Percentiles rank a stretch among this genome's conserved stretches.
Evolutionary conservation across 495 filamentous ascomycete genomes (phyloP).

Genomic region (Trichoderma erinaceum): DNA sequence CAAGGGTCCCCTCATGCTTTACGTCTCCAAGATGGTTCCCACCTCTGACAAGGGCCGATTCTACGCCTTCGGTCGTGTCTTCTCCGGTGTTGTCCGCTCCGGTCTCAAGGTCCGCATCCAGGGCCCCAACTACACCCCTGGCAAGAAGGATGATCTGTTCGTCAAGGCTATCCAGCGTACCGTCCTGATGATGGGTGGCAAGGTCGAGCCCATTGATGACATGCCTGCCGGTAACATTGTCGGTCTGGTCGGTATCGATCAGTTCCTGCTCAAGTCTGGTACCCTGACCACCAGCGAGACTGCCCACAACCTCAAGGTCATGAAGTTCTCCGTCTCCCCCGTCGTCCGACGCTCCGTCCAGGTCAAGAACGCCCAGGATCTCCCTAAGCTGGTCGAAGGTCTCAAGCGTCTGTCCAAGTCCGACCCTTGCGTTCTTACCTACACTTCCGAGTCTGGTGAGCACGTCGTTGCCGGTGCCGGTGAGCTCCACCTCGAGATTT

Average conservation of each 20-base stretch:
- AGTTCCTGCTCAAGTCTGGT: slow-evolving; percentile 99
- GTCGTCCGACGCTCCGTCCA: slow-evolving; percentile 98
- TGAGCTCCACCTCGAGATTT: slow-evolving; percentile 99
- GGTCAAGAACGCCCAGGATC: slow-evolving; percentile 99
- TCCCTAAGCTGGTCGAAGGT: slow-evolving; percentile 99
- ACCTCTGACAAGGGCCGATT: slow-evolving; percentile 99
- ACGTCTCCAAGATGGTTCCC: slow-evolving; percentile 99
- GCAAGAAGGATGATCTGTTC: slow-evolving; percentile 98
- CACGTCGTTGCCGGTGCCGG: slow-evolving; percentile 98
- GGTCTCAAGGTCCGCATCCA: slow-evolving; percentile 99
- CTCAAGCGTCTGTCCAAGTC: slow-evolving; percentile 99
- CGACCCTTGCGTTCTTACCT: slow-evolving; percentile 92
- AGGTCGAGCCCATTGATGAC: slow-evolving; percentile 98
- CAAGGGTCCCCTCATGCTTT: slow-evolving; percentile 98
- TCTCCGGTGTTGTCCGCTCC: slow-evolving; percentile 92
- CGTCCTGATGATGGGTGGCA: slow-evolving; percentile 99
- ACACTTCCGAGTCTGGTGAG: slow-evolving; percentile 86
- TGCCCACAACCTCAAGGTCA: slow-evolving; percentile 99
- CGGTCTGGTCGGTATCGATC: slow-evolving; percentile 97
- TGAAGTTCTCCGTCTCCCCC: slow-evolving; percentile 99
- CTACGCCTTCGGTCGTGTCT: slow-evolving; percentile 99
- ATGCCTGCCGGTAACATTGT: slow-evolving; percentile 99
- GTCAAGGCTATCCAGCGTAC: slow-evolving; percentile 99
- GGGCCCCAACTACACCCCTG: slow-evolving; percentile 96
- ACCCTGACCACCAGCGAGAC: slow-evolving; percentile 95